Evolutionary conservation across 2,329 filamentous ascomycete genomes (phyloP), one percentile per base, ranked within the genome.

Genomic region (Cladosporium sp.): DNA sequence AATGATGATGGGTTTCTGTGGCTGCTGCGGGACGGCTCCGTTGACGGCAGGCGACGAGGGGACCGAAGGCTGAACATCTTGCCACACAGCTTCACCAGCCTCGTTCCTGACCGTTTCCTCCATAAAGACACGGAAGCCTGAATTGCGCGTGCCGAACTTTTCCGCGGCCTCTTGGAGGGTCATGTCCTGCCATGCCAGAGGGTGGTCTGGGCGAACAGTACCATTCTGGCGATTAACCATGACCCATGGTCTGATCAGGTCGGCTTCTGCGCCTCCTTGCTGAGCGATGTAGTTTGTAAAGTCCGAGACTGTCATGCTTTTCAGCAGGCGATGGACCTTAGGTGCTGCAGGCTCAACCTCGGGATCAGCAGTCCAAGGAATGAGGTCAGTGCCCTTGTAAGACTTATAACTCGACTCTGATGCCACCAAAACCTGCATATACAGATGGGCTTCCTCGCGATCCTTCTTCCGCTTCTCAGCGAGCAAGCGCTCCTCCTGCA

Each of bases 201-300:
- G 88, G 54, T 89, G 85, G 66, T 98, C 93, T 0, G 95, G 93
- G 14, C 93, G 83, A 35, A 89, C 86, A 0, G 93, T 98, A 71
- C 95, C 96, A 68, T 98, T 98, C 69, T 98, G 93, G 9, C 93
- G 86, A 66, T 96, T 97, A 1, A 98, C 93, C 91, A 98, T 96
- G 51, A 89, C 83, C 95, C 93, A 98, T 14, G 95, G 80, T 18
- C 93, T 83, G 19, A 97, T 72, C 56, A 82, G 80, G 53, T 83
- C 82, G 0, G 85, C 76, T 42, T 91, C 83, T 46, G 86, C 70
- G 0, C 76, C 78, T 46, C 86, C 77, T 53, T 95, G 86, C 37
- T 81, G 72, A 0, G 87, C 90, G 55, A 97, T 78, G 18, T 79
- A 78, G 22, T 76, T 74, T 4, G 85, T 81, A 57, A 97, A 84